Conservation (phyloP, 2,329 filamentous ascomycete genomes). For the Beauveria caledonica region DNA sequence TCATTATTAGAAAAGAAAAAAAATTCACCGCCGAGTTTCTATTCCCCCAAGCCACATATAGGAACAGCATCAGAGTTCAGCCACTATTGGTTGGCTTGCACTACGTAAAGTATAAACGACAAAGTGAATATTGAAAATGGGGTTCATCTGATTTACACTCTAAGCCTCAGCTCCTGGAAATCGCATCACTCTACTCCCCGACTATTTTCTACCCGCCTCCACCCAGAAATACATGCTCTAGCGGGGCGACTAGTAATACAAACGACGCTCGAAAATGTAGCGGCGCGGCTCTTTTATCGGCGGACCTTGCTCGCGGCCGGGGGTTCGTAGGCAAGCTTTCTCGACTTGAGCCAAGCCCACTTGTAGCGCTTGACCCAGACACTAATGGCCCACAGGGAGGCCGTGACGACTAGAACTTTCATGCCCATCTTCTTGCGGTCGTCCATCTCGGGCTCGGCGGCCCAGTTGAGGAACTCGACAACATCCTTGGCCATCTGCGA, state of each 20-base stretch:
- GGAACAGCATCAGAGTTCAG: background rate
- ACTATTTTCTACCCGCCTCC: slow-evolving; percentile 32
- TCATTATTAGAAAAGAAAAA: background rate
- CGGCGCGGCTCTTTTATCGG: slow-evolving; percentile 29
- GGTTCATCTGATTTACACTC: slow-evolving; percentile 45
- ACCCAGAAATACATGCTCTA: slow-evolving; percentile 35
- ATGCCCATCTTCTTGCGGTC: slow-evolving; percentile 99
- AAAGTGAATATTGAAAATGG: slow-evolving; percentile 30
- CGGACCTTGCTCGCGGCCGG: slow-evolving; percentile 49
- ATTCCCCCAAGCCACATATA: too few relatives aligned
- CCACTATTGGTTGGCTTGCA: background rate
- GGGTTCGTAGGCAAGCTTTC: slow-evolving; percentile 84
- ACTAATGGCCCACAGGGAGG: slow-evolving; percentile 74
- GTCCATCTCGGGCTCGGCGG: slow-evolving; percentile 98
- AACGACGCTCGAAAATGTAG: slow-evolving; percentile 20
- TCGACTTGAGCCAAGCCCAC: slow-evolving; percentile 92
- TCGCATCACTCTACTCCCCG: slow-evolving; percentile 20
- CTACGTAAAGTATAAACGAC: slow-evolving; percentile 7
- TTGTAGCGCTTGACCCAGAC: slow-evolving; percentile 99
- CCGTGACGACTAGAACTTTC: slow-evolving; percentile 80
- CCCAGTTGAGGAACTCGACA: slow-evolving; percentile 97
- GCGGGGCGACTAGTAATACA: slow-evolving; percentile 33
- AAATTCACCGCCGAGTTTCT: background rate
- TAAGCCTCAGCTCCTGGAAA: slow-evolving; percentile 27
- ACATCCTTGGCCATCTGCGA: slow-evolving; percentile 99